Conservation (phyloP, 371 early-diverging fungal species). For the Blastocladiella emersonii region DNA sequence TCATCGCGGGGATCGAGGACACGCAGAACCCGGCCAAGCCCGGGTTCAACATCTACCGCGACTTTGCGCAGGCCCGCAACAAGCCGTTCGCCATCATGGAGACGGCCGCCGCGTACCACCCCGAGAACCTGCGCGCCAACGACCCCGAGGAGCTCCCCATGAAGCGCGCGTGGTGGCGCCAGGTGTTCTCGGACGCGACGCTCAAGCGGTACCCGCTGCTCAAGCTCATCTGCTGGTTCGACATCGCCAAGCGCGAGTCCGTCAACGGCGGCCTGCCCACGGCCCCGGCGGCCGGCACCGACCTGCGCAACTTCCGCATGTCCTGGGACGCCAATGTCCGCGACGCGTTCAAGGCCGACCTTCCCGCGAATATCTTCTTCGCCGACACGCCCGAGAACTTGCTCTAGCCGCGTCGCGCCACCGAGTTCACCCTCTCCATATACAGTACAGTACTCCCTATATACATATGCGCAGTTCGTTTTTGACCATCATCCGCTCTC, state of each 20-base stretch:
- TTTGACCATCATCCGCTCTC: too few relatives aligned
- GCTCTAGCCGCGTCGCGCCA: too few relatives aligned
- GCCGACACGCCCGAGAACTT: not conserved
- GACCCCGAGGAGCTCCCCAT: conserved; percentile 11
- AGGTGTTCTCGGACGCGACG: conserved; percentile 4
- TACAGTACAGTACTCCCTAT: too few relatives aligned
- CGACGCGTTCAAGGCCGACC: conserved; percentile 1
- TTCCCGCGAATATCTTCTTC: not conserved
- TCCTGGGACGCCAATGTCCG: not conserved
- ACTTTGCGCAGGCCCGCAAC: conserved; percentile 7
- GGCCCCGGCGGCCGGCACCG: not conserved
- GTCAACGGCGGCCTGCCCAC: not conserved
- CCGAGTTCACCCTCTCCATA: too few relatives aligned
- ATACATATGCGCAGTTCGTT: too few relatives aligned
- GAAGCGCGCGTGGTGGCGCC: conserved; percentile 15
- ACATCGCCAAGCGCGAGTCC: conserved; percentile 2
- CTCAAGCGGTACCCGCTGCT: conserved; percentile 1
- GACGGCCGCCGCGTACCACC: conserved; percentile 14
- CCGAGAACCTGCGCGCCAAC: not conserved
- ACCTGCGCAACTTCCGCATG: not conserved
- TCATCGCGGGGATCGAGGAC: conserved; percentile 6
- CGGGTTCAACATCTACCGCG: conserved; percentile 8
- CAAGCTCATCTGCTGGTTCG: conserved; percentile 6
- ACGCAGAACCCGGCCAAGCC: not conserved
- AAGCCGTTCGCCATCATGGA: conserved; percentile 17